Evolutionary conservation across 2,329 filamentous ascomycete genomes (phyloP), one percentile per base, ranked within the genome.

Genomic region (Amauroascus verrucosus): DNA sequence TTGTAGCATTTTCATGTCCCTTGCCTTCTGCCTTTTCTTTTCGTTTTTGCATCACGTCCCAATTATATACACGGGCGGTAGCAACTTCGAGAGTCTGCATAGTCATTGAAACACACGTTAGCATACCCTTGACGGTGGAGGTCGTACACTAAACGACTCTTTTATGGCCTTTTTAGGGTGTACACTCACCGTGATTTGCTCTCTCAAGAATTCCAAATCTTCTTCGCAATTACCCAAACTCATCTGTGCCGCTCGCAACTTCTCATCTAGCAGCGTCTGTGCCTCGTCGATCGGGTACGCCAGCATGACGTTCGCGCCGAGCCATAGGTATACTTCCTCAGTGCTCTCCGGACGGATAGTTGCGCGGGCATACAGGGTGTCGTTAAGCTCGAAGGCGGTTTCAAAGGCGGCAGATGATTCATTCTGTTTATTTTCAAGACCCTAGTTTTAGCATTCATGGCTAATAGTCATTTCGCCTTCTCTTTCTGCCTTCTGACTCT

Each of bases 281-380:
- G 93, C 93, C 72, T 97, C 93, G 14, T 83, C 80, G 58, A 97
- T 83, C 2, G 90, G 88, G 67, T 98, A 98, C 48, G 93, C 83
- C 55, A 98, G 77, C 93, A 98, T 98, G 46, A 97, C 90, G 63
- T 98, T 98, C 54, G 93, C 91, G 32, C 93, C 93, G n/a, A 98
- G 78, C 93, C 93, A 98, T 51, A 98, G 77, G 66, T 95, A 95
- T 11, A 98, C 91, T 67, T 98, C 91, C 6, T 95, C 69, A 1
- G 70, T 67, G 48, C 71, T 83, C 0, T 87, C 88, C 1, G 85
- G 81, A 20, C 85, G 82, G 53, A 97, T 82, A 43, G 82, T 79
- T 11, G 93, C 93, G 68, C 89, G 93, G 18, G 90, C 87, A 65
- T 89, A 96, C 7, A 98, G 77, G 1, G 93, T 98, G 66, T 97